These are phyloP conservation scores for Pezicula carpinea DNA, from an alignment of 2,329 filamentous ascomycete species.

Conservation along the genomic window DNA sequence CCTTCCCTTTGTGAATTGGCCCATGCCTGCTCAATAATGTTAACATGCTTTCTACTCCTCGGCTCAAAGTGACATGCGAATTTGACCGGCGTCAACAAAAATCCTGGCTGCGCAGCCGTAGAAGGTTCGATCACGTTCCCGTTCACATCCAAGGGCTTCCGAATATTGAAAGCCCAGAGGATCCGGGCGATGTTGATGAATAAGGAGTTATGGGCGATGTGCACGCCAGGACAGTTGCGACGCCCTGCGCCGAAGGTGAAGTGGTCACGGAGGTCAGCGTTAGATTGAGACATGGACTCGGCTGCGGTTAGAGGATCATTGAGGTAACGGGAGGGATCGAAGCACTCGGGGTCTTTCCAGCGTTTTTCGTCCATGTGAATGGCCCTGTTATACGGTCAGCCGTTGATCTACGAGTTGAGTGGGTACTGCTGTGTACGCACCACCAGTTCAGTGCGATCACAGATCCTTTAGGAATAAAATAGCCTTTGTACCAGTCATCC, in stretches of 20 bases:
- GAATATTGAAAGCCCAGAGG: conserved; percentile 27
- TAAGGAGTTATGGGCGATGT: conserved; percentile 28
- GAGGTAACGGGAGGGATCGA: neutral
- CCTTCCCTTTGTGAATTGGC: no score
- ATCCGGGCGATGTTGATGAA: conserved; percentile 26
- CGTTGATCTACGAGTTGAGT: neutral
- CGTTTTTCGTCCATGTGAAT: neutral
- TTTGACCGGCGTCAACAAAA: no score
- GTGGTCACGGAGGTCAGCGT: conserved; percentile 14
- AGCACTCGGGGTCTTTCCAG: neutral
- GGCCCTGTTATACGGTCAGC: neutral
- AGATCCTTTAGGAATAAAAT: conserved; percentile 48
- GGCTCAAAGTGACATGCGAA: no score
- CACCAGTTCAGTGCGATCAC: conserved; percentile 18
- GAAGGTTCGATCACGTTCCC: conserved; percentile 4
- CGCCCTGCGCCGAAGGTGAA: conserved; percentile 29
- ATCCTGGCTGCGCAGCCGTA: no score
- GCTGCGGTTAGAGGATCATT: neutral
- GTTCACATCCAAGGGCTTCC: conserved; percentile 6
- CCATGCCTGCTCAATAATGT: no score
- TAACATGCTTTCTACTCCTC: no score
- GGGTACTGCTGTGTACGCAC: conserved; percentile 1
- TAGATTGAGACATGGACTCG: neutral
- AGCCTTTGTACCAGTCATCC: conserved; percentile 50
- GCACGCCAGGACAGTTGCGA: conserved; percentile 32